Conservation (phyloP, 2,329 filamentous ascomycete genomes). For the Phaeosphaeriaceae sp. region DNA sequence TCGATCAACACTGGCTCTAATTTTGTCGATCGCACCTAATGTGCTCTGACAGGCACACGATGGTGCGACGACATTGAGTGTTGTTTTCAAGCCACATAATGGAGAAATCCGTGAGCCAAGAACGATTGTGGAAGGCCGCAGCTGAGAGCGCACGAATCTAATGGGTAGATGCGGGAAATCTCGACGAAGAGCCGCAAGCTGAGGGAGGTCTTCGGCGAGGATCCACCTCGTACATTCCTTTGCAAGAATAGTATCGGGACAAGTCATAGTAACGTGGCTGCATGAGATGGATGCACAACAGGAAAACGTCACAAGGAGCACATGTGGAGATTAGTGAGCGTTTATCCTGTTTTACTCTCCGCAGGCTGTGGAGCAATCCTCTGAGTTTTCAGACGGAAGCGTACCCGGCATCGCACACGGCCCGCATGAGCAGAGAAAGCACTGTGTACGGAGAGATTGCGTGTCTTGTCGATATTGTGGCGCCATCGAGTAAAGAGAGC, state of each 20-base stretch:
- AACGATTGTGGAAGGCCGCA: not conserved
- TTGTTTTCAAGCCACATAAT: not conserved
- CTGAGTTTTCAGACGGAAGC: not conserved
- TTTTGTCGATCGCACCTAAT: slow-evolving; percentile 23
- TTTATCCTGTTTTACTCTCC: not conserved
- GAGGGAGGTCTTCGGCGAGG: not conserved
- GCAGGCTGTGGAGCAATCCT: not conserved
- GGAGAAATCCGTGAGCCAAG: not conserved
- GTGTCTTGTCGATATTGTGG: not conserved
- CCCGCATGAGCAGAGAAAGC: not conserved
- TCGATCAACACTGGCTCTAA: slow-evolving; percentile 17
- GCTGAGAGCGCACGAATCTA: not conserved
- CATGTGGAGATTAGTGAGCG: slow-evolving; percentile 1
- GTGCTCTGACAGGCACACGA: slow-evolving; percentile 11
- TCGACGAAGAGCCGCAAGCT: slow-evolving; percentile 11
- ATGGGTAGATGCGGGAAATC: not conserved
- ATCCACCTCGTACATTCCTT: slow-evolving; percentile 1
- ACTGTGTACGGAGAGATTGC: no score
- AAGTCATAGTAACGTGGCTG: not conserved
- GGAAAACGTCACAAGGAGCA: not conserved
- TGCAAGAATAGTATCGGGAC: not conserved
- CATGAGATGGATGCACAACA: not conserved
- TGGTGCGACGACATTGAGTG: slow-evolving; percentile 13
- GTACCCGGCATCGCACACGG: not conserved
- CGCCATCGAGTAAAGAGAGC: not conserved